Percentiles rank a stretch among this genome's conserved stretches.
phyloP scores from a whole-genome alignment of 495 filamentous ascomycete species.

The Coniosporium apollinis region DNA sequence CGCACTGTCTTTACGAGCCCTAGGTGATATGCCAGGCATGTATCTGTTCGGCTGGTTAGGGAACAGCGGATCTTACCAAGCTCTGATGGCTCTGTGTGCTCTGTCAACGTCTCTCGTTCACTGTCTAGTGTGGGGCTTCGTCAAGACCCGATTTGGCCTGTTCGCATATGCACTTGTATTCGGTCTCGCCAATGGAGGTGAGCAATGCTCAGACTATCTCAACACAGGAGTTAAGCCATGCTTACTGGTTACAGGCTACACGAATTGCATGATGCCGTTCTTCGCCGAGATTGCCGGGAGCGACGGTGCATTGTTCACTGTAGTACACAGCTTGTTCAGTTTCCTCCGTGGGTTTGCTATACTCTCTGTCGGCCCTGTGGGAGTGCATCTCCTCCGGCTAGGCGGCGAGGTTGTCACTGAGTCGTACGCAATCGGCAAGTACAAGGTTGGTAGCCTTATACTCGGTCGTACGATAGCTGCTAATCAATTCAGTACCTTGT shows the following conservation, averaged over 20 bases:
- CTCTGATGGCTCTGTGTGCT: conserved; percentile 1
- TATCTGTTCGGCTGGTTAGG: conserved; percentile 6
- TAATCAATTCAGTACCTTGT: conserved; percentile 6
- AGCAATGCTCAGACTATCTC: no score
- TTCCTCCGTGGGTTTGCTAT: conserved; percentile 7
- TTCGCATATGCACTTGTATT: background rate
- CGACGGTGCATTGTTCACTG: conserved; percentile 6
- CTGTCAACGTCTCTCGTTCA: conserved; percentile 5
- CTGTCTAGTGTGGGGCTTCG: conserved; percentile 6
- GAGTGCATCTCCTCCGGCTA: conserved; percentile 3
- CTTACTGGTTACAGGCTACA: conserved; percentile 1
- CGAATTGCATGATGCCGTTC: conserved; percentile 5
- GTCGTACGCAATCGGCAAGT: conserved; percentile 6
- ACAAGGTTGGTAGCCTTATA: conserved; percentile 2
- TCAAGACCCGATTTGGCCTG: conserved; percentile 1
- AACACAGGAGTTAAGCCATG: background rate
- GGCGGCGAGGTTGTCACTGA: conserved; percentile 1
- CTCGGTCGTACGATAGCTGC: background rate
- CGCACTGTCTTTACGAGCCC: conserved; percentile 3
- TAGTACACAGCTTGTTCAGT: conserved; percentile 8
- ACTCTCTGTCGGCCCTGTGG: conserved; percentile 7
- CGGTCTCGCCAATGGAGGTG: conserved; percentile 1
- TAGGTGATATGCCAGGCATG: conserved; percentile 6
- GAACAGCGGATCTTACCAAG: conserved; percentile 3
- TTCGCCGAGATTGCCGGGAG: conserved; percentile 6